A percentile compares a stretch with the other conserved stretches of the same genome.
Evolutionary conservation across 352 stramenopile genomes (phyloP).

Genomic region (Saprolegnia diclina): DNA sequence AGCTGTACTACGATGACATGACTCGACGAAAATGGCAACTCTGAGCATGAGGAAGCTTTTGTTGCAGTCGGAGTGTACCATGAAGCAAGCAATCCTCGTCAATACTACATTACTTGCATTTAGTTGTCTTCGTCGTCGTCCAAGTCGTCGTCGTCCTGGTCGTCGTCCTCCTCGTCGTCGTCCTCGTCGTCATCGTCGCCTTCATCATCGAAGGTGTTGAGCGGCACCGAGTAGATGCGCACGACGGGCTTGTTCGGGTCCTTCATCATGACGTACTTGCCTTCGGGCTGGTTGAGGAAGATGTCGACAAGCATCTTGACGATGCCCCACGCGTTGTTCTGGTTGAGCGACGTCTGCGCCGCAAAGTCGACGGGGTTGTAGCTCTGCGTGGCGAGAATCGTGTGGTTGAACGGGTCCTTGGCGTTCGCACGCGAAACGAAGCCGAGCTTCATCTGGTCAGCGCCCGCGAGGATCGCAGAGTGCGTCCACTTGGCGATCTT

Average conservation of each 20-base stretch:
- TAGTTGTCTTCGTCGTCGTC: too few species aligned
- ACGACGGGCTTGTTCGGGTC: slow-evolving; percentile 98
- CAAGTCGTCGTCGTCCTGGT: slow-evolving; percentile 33
- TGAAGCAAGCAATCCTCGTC: too few species aligned
- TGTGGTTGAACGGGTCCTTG: slow-evolving; percentile 95
- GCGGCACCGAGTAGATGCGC: slow-evolving; percentile 94
- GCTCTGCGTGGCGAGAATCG: slow-evolving; percentile 93
- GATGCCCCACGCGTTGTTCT: slow-evolving; percentile 98
- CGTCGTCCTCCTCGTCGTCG: slow-evolving; percentile 52
- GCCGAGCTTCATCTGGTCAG: slow-evolving; percentile 97
- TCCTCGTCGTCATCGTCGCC: slow-evolving; percentile 61
- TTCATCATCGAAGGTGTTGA: slow-evolving; percentile 93
- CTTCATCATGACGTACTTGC: slow-evolving; percentile 98
- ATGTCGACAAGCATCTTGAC: slow-evolving; percentile 93
- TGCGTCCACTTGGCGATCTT: slow-evolving; percentile 98
- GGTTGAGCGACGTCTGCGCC: slow-evolving; percentile 95
- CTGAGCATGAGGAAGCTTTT: too few species aligned
- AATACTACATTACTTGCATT: too few species aligned
- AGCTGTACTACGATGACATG: too few species aligned
- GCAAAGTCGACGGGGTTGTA: slow-evolving; percentile 97
- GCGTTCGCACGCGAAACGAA: slow-evolving; percentile 92
- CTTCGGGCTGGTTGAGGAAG: slow-evolving; percentile 91
- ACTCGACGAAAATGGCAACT: too few species aligned
- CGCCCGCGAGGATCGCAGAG: slow-evolving; percentile 91
- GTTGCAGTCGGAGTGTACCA: too few species aligned